These are phyloP conservation scores for Ganoderma sp. DNA, from an alignment of 1,284 basidiomycete genomes.

Conservation along the genomic window DNA sequence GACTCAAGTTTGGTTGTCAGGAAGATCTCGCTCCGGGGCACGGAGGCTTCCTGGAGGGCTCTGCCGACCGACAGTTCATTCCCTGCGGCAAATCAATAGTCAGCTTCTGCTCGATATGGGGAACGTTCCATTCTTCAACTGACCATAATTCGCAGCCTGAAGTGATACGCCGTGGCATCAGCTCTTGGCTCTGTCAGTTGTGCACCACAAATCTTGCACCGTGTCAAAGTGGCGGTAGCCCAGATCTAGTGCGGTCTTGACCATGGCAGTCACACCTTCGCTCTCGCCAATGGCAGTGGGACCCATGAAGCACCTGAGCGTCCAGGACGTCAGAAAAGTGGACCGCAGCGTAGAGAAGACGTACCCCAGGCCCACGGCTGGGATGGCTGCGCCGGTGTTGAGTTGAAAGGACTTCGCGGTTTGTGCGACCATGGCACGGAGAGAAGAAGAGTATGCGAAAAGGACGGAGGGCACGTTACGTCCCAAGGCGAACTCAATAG, in stretches of 20 bases:
- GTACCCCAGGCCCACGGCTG: constrained; percentile 34
- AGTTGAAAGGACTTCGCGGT: constrained; percentile 27
- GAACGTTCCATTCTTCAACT: background rate
- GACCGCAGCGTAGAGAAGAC: background rate
- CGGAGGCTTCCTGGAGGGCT: constrained; percentile 46
- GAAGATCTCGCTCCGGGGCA: constrained; percentile 50
- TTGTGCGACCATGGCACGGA: background rate
- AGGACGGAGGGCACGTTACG: background rate
- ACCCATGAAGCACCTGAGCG: constrained; percentile 34
- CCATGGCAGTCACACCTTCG: constrained; percentile 33
- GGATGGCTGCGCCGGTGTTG: constrained; percentile 37
- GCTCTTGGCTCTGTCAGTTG: background rate
- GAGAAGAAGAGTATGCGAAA: constrained; percentile 2
- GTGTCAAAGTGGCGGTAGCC: constrained; percentile 20
- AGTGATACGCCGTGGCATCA: constrained; percentile 32
- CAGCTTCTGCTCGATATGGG: background rate
- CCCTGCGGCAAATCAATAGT: constrained; percentile 27
- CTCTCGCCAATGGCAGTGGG: constrained; percentile 31
- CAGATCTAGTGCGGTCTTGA: constrained; percentile 34
- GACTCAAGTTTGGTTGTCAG: constrained; percentile 49
- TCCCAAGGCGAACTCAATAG: background rate
- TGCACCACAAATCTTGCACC: background rate
- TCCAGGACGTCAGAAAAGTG: background rate
- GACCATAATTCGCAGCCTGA: constrained; percentile 28
- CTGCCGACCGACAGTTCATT: constrained; percentile 49